Base-by-base conservation (phyloP, 352 stramenopile genomes). In the Phytophthora melonis region DNA sequence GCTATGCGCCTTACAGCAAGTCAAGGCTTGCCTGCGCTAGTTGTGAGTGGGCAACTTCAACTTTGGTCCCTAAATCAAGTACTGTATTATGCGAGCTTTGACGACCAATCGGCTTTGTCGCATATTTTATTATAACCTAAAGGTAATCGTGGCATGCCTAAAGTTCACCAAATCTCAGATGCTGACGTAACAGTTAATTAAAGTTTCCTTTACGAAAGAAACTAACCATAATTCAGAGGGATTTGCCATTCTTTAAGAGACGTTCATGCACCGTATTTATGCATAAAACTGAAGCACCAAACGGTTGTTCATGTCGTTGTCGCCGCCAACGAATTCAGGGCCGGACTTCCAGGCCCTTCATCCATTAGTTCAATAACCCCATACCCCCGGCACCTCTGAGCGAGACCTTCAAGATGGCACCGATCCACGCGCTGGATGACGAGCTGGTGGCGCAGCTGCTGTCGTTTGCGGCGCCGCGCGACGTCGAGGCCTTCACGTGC, bases 401-500 rank as follows among this genome's bases (percentile, higher is more conserved):
- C 27, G 36, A 69, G 43, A 64, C 27, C 47, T 59, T 9, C 10
- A 3, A n/a, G 47, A 81, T 81, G 75, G 66, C 66, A 53, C 70
- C 71, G 47, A 78, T 81, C 39, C 32, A 81, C 30, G 66, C 59
- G 58, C 62, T 79, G 34, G 75, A 79, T 36, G 75, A 77, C 56
- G 71, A 76, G 52, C 50, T 81, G 58, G 71, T 81, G 49, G 75
- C 75, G 10, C 60, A 75, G 54, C 43, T 81, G 25, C 66, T 79
- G 50, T 43, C 58, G 36, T 81, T 79, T 30, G 58, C 71, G 9
- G 53, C 68, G n/a, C 66, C 75, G 30, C 63, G 75, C 45, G 75
- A 81, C 61, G 66, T 81, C 30, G 75, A 81, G 63, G 63, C 75
- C 49, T 77, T 81, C 71, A 69, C 75, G 32, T 76, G 67, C 32